Evolutionary conservation across 2,329 filamentous ascomycete genomes (phyloP).

Genomic region (Cytospora schulzeri): DNA sequence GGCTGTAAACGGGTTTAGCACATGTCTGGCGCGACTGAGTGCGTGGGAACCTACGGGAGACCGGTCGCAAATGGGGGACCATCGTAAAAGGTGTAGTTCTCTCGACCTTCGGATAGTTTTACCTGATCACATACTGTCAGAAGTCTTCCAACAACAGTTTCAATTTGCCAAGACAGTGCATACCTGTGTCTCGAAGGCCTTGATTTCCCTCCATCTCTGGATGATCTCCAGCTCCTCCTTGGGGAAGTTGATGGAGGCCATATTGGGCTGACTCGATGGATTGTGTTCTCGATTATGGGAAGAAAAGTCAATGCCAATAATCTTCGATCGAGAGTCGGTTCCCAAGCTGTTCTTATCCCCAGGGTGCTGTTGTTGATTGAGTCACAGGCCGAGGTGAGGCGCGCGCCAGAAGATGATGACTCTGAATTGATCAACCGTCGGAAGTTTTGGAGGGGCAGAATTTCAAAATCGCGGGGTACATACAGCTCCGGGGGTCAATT

Average conservation of each 20-base stretch:
- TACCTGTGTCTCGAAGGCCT: slow-evolving; percentile 86
- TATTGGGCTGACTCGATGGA: slow-evolving; percentile 29
- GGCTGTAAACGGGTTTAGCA: slow-evolving; percentile 34
- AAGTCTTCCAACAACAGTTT: too few species aligned
- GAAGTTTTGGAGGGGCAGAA: slow-evolving; percentile 27
- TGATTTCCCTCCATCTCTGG: slow-evolving; percentile 84
- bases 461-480: slow-evolving; percentile 26
- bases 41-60: slow-evolving; percentile 43
- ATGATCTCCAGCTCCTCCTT: slow-evolving; percentile 87
- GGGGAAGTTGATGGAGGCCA: slow-evolving; percentile 89
- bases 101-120: slow-evolving; percentile 79
- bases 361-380: slow-evolving; percentile 18
- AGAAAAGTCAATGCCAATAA: background rate
- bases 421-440: slow-evolving; percentile 18
- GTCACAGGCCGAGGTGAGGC: slow-evolving; percentile 16
- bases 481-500: background rate
- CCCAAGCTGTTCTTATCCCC: slow-evolving; percentile 4
- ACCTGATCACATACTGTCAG: slow-evolving; percentile 44
- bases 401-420: slow-evolving; percentile 18
- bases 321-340: background rate
- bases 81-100: slow-evolving; percentile 94
- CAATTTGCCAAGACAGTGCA: slow-evolving; percentile 21
- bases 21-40: background rate
- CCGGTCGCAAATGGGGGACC: slow-evolving; percentile 79
- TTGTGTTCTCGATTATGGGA: slow-evolving; percentile 17